These are phyloP conservation scores for Hibiscus trionum DNA, from an alignment of 345 rosid species.

Conservation along the genomic window DNA sequence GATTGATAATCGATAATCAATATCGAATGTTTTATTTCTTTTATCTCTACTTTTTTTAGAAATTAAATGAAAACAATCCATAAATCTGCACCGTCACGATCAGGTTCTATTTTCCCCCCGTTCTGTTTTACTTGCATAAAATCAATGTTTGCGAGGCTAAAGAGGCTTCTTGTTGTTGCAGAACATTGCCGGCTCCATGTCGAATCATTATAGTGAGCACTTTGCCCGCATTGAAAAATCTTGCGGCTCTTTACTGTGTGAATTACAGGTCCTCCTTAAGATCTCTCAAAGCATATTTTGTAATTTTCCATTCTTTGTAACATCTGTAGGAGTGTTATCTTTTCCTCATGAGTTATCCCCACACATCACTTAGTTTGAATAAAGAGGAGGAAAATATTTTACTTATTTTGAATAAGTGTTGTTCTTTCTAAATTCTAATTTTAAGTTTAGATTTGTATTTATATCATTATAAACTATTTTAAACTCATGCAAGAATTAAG, in stretches of 20 bases:
- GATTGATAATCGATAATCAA: not conserved
- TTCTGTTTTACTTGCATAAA: not conserved
- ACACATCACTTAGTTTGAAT: no score
- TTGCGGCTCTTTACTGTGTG: conserved; percentile 43
- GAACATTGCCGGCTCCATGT: conserved; percentile 20
- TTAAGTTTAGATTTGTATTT: no score
- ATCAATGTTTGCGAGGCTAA: not conserved
- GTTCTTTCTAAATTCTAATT: no score
- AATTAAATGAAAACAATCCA: no score
- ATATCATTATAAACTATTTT: no score
- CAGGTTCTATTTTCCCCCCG: not conserved
- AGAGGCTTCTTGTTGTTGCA: not conserved
- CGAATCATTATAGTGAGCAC: conserved; percentile 21
- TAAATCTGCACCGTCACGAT: not conserved
- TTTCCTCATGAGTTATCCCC: no score
- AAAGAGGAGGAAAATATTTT: no score
- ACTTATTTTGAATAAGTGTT: no score
- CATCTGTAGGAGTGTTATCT: no score
- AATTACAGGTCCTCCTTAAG: conserved; percentile 38
- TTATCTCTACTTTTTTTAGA: not conserved
- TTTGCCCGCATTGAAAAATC: conserved; percentile 35
- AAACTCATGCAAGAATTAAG: no score
- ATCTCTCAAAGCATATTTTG: not conserved
- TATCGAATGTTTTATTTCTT: not conserved
- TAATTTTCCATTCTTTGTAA: not conserved